Base-by-base conservation (phyloP, 495 filamentous ascomycete genomes). In the Penicillium samsonianum region DNA sequence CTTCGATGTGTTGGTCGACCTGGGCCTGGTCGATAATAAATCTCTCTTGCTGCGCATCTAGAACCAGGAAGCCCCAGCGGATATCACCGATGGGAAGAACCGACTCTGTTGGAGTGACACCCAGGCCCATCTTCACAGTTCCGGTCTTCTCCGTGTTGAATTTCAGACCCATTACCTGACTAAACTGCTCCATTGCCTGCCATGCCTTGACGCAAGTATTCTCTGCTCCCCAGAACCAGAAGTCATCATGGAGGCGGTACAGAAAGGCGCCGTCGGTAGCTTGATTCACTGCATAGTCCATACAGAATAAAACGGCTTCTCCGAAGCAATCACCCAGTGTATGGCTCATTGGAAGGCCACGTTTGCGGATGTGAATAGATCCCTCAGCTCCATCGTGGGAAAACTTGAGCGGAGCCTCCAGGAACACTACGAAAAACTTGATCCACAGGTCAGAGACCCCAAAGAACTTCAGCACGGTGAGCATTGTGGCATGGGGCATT, bases 221-320 rank as follows among this genome's bases (percentile, higher is more conserved):
- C 26, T 83, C 79, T 7, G 80, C 68, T 23, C 79, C 78, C 85
- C 85, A 89, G 59, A 89, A 80, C 87, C 87, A 89, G 57, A 89
- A 82, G 62, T 89, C 86, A 60, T 88, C 86, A 55, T 87, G 80
- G 35, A 88, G 73, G 7, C 86, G 83, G 58, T 85, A 87, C 14
- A 89, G 67, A 31, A 80, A 73, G 6, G 73, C 67, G 1, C 75
- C 75, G 6, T 82, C 64, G 0, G 86, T 79, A 9, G 64, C 64
- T 53, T 87, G 81, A 53, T 89, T 90, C 41, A 90, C 78, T 1
- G 82, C 72, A 55, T 81, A 87, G 59, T 90, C 87, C 67, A 89
- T 77, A 58, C 80, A 84, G 65, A 88, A 88, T 1, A 90, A 68
- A 11, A 87, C 69, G 0, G 76, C 73, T 56, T 90, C 87, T 5